phyloP scores from a whole-genome alignment of 1,139 yeast genomes.

The Yamadazyma sp. region DNA sequence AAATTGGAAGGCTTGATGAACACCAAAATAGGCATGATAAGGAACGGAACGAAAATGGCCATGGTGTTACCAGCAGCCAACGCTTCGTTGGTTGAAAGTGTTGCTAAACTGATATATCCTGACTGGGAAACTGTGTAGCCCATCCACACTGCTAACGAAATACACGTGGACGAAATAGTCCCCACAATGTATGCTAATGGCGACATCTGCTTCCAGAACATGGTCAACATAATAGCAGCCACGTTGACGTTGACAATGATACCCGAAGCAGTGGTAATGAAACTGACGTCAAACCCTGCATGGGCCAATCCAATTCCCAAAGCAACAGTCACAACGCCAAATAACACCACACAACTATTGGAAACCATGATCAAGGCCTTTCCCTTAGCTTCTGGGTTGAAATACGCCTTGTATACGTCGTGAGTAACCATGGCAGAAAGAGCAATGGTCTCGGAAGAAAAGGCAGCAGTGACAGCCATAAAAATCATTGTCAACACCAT shows the following conservation, averaged over 20 bases:
- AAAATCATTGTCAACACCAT: constrained; percentile 35
- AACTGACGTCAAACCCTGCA: constrained; percentile 31
- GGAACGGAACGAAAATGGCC: constrained; percentile 26
- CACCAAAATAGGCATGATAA: constrained; percentile 23
- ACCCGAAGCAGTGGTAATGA: constrained; percentile 24
- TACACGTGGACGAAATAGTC: constrained; percentile 45
- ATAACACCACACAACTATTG: constrained; percentile 25
- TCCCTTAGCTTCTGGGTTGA: constrained; percentile 36
- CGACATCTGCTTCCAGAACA: constrained; percentile 52
- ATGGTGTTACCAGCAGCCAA: constrained; percentile 35
- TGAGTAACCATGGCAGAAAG: constrained; percentile 36
- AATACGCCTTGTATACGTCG: constrained; percentile 34
- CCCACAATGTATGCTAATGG: constrained; percentile 40
- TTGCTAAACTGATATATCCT: constrained; percentile 21
- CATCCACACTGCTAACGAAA: constrained; percentile 50
- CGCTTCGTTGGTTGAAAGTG: constrained; percentile 23
- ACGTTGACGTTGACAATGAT: constrained; percentile 37
- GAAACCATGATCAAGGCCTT: constrained; percentile 29
- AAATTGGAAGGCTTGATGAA: constrained; percentile 29
- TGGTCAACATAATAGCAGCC: constrained; percentile 25
- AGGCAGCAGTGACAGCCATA: constrained; percentile 42
- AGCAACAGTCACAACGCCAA: constrained; percentile 29
- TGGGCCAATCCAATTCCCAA: constrained; percentile 35
- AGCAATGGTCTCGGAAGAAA: constrained; percentile 39
- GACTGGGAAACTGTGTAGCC: constrained; percentile 30